phyloP scores from a whole-genome alignment of 352 stramenopile genomes.

The Peronosclerospora sorghi region DNA sequence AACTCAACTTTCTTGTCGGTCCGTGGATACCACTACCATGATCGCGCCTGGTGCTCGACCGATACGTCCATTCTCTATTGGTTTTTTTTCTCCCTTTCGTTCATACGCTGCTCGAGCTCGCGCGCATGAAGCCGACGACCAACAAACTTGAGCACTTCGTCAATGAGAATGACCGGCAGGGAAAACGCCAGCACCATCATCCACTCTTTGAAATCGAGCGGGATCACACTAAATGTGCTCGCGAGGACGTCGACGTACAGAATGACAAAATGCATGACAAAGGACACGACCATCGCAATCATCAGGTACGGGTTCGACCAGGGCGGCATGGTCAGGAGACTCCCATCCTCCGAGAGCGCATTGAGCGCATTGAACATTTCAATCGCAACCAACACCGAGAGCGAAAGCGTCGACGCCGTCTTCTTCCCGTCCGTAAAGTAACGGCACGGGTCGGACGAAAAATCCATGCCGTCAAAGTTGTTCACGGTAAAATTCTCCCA shows the following conservation, averaged over 20 bases:
- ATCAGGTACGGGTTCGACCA: slow-evolving; percentile 92
- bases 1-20: not conserved
- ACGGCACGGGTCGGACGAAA: slow-evolving; percentile 83
- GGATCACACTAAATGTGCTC: slow-evolving; percentile 89
- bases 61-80: slow-evolving; percentile 17
- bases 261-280: slow-evolving; percentile 90
- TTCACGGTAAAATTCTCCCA: slow-evolving; percentile 89
- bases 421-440: slow-evolving; percentile 91
- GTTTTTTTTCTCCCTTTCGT: slow-evolving; percentile 39
- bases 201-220: slow-evolving; percentile 88
- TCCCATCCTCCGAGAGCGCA: slow-evolving; percentile 87
- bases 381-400: slow-evolving; percentile 90
- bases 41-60: slow-evolving; percentile 2
- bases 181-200: slow-evolving; percentile 88
- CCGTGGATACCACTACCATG: slow-evolving; percentile 1
- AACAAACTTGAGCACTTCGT: slow-evolving; percentile 91
- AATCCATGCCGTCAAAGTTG: slow-evolving; percentile 86
- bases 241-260: slow-evolving; percentile 90
- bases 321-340: slow-evolving; percentile 86
- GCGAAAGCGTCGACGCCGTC: slow-evolving; percentile 86
- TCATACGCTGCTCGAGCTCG: slow-evolving; percentile 60
- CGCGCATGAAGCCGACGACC: slow-evolving; percentile 69
- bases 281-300: slow-evolving; percentile 88
- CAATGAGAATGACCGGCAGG: slow-evolving; percentile 88
- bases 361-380: slow-evolving; percentile 96